Base-by-base conservation (phyloP, 2,329 filamentous ascomycete species). In the Colletotrichum tropicale region DNA sequence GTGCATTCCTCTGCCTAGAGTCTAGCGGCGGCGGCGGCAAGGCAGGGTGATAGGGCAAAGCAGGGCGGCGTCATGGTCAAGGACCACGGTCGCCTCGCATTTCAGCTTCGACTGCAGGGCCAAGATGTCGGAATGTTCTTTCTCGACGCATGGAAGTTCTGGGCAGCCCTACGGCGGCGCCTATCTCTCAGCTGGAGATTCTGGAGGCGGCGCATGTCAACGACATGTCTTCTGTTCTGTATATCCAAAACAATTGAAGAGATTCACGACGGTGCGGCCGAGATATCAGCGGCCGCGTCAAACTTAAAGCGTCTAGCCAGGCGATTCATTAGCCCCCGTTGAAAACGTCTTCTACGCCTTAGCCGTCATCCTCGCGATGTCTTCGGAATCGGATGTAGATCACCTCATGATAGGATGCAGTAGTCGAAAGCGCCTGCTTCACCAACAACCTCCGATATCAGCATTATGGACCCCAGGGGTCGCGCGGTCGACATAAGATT, bases 81-180 rank as follows among this genome's bases (percentile, higher is more conserved):
- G 70, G 73, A 26, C 58, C 43, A 68, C 70, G 73, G 62, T 69
- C 70, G 73, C 73, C 70, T 69, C 26, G 58, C 43, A 58, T 28
- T 62, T 60, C 67, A 70, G 67, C 56, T 61, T 24, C 18, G 56
- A 48, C n/a, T 30, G 65, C 65, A 67, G 30, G 55, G 26, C 24
- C 61, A 62, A 30, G 58, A 62, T 32, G 34, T 24, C 67, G 36
- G 36, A 26, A 62, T 62, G 56, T 13, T 34, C n/a, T 18, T 26
- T 52, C 67, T 70, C 56, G 61, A 34, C 21, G 61, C 61, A 28
- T 26, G 34, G 9, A 64, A 34, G 61, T 36, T 38, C 61, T 43
- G 32, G 34, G 61, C 58, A 62, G 61, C 34, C 34, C 32, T 64
- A 26, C 61, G 10, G 32, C 32, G 18, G 21, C 26, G 67, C 67